Percentiles rank a stretch among this genome's conserved stretches.
Evolutionary conservation across 1,284 basidiomycete species (phyloP).

Genomic region (Paramarasmius palmivorus): DNA sequence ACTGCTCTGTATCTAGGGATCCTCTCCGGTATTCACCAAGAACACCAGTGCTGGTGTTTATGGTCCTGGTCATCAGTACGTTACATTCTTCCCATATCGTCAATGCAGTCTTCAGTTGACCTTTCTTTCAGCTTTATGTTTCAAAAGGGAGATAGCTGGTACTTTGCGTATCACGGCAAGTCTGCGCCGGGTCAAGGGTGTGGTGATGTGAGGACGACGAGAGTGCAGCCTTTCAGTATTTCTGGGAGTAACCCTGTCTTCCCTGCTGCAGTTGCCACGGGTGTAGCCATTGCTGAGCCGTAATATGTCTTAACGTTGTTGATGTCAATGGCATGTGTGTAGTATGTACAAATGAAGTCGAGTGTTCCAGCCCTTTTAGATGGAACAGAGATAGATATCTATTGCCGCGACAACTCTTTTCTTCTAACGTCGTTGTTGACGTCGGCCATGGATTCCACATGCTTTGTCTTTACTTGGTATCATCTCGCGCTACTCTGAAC

Average conservation of each 20-base stretch:
- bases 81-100: not conserved
- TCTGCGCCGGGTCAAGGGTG: constrained; percentile 19
- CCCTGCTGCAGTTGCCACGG: constrained; percentile 17
- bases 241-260: constrained; percentile 13
- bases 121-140: constrained; percentile 19
- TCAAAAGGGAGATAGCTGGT: constrained; percentile 17
- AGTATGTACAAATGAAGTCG: no score
- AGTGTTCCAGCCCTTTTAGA: no score
- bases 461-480: no score
- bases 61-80: constrained; percentile 21
- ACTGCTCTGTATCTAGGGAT: not conserved
- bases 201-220: constrained; percentile 17
- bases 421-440: no score
- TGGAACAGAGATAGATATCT: no score
- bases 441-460: no score
- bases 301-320: no score
- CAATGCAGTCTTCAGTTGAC: not conserved
- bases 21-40: constrained; percentile 18
- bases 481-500: no score
- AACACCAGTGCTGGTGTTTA: constrained; percentile 17
- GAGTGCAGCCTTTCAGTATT: constrained; percentile 20
- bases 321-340: no score
- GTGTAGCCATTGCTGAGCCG: constrained; percentile 34
- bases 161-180: constrained; percentile 20
- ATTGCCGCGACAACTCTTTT: no score